A percentile compares a stretch with the other conserved stretches of the same genome.
Evolutionary conservation across 2,329 filamentous ascomycete genomes (phyloP).

Genomic region (Calonectria pseudoreteaudii): DNA sequence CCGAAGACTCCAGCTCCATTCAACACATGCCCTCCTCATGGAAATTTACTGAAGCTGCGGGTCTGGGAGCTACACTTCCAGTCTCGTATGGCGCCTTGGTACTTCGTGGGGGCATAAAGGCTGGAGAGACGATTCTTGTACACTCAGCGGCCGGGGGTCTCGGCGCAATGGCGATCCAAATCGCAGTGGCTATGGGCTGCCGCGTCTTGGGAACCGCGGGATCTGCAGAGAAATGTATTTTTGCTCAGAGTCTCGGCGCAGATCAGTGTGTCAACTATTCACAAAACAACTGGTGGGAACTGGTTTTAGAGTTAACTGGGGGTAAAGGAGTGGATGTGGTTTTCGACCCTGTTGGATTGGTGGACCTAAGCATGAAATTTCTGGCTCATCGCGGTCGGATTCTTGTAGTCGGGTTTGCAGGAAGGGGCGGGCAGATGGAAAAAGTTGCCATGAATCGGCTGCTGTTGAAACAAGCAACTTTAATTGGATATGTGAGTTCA

Average conservation of each 20-base stretch:
- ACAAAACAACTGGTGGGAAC: constrained; percentile 59
- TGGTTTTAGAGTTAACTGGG: constrained; percentile 59
- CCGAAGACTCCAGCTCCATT: constrained; percentile 46
- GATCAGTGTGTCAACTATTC: constrained; percentile 56
- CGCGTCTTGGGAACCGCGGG: constrained; percentile 66
- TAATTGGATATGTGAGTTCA: constrained; percentile 63
- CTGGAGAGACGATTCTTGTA: constrained; percentile 64
- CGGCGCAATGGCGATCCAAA: constrained; percentile 67
- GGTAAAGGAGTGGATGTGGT: constrained; percentile 67
- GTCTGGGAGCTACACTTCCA: constrained; percentile 63
- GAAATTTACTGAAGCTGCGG: constrained; percentile 62
- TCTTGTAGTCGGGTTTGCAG: constrained; percentile 70
- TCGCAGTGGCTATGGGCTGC: constrained; percentile 64
- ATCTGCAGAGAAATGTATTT: constrained; percentile 55
- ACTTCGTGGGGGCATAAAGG: constrained; percentile 52
- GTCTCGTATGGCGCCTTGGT: constrained; percentile 65
- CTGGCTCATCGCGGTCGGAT: constrained; percentile 65
- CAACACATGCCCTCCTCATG: constrained; percentile 58
- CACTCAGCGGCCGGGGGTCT: constrained; percentile 67
- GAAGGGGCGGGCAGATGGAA: constrained; percentile 64
- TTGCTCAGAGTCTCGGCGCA: constrained; percentile 55
- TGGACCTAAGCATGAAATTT: constrained; percentile 65
- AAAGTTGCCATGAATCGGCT: constrained; percentile 65
- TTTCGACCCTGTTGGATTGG: constrained; percentile 68
- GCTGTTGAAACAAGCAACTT: constrained; percentile 62